These are phyloP conservation scores for Bertia moriformis DNA, from an alignment of 2,329 filamentous ascomycete genomes.

Conservation along the genomic window DNA sequence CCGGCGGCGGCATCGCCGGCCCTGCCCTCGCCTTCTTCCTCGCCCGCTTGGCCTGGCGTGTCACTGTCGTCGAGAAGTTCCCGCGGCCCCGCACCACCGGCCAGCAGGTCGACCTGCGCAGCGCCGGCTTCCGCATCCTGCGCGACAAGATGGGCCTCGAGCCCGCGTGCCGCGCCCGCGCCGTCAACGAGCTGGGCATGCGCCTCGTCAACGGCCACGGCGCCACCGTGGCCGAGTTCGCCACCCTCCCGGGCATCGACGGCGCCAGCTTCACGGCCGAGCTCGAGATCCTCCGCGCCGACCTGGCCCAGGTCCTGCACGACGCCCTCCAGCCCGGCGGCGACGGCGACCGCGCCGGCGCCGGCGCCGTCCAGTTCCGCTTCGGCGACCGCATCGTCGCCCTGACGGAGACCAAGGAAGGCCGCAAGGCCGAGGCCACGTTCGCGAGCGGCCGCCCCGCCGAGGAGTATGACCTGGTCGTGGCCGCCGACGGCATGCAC, in stretches of 20 bases:
- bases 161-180: constrained; percentile 15
- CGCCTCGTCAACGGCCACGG: constrained; percentile 25
- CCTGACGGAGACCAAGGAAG: no score
- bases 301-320: constrained; percentile 34
- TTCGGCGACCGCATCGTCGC: no score
- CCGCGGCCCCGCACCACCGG: constrained; percentile 20
- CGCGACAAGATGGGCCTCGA: constrained; percentile 24
- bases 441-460: no score
- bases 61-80: constrained; percentile 27
- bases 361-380: no score
- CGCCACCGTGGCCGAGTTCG: constrained; percentile 20
- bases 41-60: constrained; percentile 16
- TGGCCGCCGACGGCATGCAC: no score
- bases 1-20: constrained; percentile 28
- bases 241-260: no score
- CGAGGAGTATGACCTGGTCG: no score
- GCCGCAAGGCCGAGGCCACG: no score
- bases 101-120: constrained; percentile 29
- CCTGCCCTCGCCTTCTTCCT: constrained; percentile 26
- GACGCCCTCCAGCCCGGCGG: no score
- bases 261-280: no score
- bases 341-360: no score
- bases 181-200: constrained; percentile 31
- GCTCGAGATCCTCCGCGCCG: constrained; percentile 44
- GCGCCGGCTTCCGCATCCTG: constrained; percentile 21